A percentile compares a stretch with the other conserved stretches of the same genome.
phyloP scores from a whole-genome alignment of 2,329 filamentous ascomycete genomes.

The Leptodontidium sp. region DNA sequence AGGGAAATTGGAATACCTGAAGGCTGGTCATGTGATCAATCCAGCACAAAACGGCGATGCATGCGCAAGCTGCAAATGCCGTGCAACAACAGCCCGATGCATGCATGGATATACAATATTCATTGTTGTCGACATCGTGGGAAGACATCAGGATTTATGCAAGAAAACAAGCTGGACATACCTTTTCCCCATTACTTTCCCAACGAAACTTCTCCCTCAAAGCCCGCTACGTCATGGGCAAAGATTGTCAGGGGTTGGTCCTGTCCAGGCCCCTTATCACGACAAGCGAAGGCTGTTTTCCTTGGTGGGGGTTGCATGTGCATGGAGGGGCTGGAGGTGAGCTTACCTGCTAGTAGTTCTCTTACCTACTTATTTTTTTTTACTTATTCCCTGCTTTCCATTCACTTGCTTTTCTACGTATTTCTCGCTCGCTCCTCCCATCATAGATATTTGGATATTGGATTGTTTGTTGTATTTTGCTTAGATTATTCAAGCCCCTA shows the following conservation, averaged over 20 bases:
- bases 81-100: constrained; percentile 3
- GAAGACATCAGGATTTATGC: neutral
- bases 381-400: constrained; percentile 5
- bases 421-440: constrained; percentile 4
- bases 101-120: neutral
- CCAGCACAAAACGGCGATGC: neutral
- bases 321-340: constrained; percentile 25
- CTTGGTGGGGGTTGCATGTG: constrained; percentile 24
- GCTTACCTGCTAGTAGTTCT: too few species aligned
- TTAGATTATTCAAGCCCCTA: neutral
- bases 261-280: neutral
- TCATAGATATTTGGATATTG: constrained; percentile 5
- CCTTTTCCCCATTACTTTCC: neutral
- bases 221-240: constrained; percentile 30
- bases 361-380: constrained; percentile 9
- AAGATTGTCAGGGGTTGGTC: constrained; percentile 24
- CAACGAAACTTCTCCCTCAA: neutral
- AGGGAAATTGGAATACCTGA: too few species aligned
- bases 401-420: constrained; percentile 1
- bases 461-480: neutral
- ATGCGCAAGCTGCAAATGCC: neutral
- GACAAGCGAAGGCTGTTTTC: constrained; percentile 12
- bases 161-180: neutral
- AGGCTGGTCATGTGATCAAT: neutral
- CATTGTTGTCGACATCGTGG: neutral